Evolutionary conservation across 176 grass and related monocot species (phyloP).

Genomic region (Luzula sylvatica): DNA sequence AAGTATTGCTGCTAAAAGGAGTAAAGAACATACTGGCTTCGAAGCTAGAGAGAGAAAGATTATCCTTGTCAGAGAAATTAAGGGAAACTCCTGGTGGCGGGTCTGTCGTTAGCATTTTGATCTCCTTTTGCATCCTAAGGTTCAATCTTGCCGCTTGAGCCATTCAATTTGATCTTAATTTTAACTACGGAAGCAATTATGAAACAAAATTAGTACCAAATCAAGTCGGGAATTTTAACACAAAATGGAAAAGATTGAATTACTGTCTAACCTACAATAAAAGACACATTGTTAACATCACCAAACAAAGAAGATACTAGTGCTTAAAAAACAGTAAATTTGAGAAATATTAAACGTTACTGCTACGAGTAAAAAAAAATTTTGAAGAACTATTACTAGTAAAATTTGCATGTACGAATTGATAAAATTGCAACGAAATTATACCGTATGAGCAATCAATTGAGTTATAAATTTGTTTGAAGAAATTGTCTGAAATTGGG

Average conservation of each 20-base stretch:
- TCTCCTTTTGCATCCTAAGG: conserved; percentile 86
- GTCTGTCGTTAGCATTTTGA: conserved; percentile 60
- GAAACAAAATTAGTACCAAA: not conserved
- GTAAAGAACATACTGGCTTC: conserved; percentile 44
- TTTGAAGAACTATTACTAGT: not conserved
- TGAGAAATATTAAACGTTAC: too few species aligned
- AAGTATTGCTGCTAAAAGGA: not conserved
- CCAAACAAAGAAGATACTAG: too few species aligned
- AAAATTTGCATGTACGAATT: not conserved
- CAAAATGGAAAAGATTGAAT: too few species aligned
- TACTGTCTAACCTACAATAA: too few species aligned
- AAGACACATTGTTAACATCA: too few species aligned
- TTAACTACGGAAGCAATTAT: not conserved
- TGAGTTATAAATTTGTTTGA: not conserved
- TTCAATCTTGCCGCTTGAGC: conserved; percentile 60
- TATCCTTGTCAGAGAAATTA: conserved; percentile 41
- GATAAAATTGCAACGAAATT: not conserved
- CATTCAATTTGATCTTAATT: conserved; percentile 27
- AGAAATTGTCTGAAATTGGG: conserved; percentile 16
- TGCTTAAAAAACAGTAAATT: too few species aligned
- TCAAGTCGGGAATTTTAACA: too few species aligned
- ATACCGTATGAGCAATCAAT: not conserved
- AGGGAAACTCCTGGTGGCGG: conserved; percentile 79
- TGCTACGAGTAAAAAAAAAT: too few species aligned
- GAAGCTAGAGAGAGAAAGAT: conserved; percentile 40